Percentiles rank a stretch among this genome's conserved stretches.
phyloP scores from a whole-genome alignment of 2,329 filamentous ascomycete species.

The Xylogone sp. region DNA sequence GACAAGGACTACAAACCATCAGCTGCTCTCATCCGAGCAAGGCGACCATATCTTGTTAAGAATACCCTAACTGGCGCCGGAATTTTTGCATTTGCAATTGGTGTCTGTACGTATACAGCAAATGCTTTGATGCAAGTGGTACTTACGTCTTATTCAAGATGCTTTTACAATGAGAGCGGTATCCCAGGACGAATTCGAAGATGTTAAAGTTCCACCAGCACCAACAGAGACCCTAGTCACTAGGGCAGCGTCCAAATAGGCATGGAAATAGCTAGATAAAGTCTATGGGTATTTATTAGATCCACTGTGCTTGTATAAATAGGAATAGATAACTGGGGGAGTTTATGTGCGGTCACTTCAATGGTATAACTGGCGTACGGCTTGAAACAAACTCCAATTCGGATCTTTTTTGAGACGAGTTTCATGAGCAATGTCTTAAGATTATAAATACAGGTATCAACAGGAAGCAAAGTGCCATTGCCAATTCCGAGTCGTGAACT shows the following conservation, averaged over 20 bases:
- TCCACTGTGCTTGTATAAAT: constrained; percentile 1
- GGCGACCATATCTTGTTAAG: constrained; percentile 87
- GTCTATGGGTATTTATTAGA: neutral
- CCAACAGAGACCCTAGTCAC: constrained; percentile 19
- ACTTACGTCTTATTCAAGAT: constrained; percentile 42
- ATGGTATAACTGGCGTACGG: neutral
- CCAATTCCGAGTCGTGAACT: constrained; percentile 12
- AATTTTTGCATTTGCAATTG: constrained; percentile 71
- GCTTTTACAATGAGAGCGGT: constrained; percentile 76
- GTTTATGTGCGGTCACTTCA: neutral
- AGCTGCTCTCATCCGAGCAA: constrained; percentile 83
- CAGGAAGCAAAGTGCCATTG: constrained; percentile 7
- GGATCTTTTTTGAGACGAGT: neutral
- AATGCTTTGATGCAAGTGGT: neutral
- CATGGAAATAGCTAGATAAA: constrained; percentile 1
- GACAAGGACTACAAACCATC: constrained; percentile 82
- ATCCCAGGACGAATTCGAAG: constrained; percentile 94
- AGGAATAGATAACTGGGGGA: constrained; percentile 1
- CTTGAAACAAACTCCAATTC: neutral
- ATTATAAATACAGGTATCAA: constrained; percentile 20
- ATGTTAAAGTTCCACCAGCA: constrained; percentile 79
- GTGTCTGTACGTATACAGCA: constrained; percentile 70
- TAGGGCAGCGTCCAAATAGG: constrained; percentile 9
- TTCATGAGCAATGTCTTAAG: constrained; percentile 14
- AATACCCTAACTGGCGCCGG: constrained; percentile 79